Evolutionary conservation across 106 monocot species (phyloP).

Genomic region (Vanilla planifolia): DNA sequence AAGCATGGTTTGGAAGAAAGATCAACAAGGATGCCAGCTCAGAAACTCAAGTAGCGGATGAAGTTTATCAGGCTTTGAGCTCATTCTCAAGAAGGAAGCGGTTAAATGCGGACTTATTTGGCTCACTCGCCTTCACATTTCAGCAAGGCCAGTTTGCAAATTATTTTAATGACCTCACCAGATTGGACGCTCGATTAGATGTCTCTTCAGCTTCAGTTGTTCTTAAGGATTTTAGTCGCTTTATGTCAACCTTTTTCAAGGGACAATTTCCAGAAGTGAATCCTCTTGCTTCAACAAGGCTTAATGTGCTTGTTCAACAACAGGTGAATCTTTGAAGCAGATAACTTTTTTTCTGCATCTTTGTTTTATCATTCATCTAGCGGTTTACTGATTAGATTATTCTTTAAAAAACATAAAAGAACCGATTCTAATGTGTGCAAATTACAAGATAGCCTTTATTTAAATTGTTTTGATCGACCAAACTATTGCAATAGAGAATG

Average conservation of each 20-base stretch:
- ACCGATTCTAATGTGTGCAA: too few relatives aligned
- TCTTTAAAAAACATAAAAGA: too few relatives aligned
- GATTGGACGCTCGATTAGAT: constrained; percentile 71
- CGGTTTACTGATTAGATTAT: too few relatives aligned
- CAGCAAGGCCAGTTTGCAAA: constrained; percentile 74
- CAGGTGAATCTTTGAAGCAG: constrained; percentile 38
- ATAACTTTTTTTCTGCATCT: too few relatives aligned
- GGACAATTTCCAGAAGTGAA: constrained; percentile 25
- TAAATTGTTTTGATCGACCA: too few relatives aligned
- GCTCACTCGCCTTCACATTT: constrained; percentile 51
- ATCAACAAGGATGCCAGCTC: constrained; percentile 12
- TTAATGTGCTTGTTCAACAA: constrained; percentile 70
- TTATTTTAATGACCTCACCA: constrained; percentile 66
- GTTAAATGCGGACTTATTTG: constrained; percentile 66
- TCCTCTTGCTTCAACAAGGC: constrained; percentile 53
- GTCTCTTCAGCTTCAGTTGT: constrained; percentile 51
- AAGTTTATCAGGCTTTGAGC: not conserved
- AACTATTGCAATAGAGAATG: too few relatives aligned
- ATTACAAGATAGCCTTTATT: too few relatives aligned
- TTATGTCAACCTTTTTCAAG: constrained; percentile 29
- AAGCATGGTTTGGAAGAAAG: constrained; percentile 43
- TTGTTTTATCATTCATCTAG: constrained; percentile 7
- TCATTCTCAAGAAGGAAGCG: constrained; percentile 18
- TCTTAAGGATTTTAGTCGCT: constrained; percentile 33
- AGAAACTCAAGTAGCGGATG: constrained; percentile 1